phyloP scores from a whole-genome alignment of 352 stramenopile genomes.

The Peronosclerospora sorghi region DNA sequence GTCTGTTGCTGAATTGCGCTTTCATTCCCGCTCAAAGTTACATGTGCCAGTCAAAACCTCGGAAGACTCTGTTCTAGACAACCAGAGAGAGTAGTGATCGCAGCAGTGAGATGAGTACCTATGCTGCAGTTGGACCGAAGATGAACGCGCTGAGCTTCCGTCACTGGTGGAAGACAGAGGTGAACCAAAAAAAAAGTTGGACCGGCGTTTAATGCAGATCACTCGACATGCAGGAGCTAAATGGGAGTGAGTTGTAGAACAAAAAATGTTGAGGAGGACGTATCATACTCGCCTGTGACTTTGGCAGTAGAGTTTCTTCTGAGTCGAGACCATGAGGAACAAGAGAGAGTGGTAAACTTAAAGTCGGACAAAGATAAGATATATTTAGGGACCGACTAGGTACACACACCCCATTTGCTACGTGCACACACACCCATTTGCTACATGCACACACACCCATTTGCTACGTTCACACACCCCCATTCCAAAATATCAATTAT shows the following conservation, averaged over 20 bases:
- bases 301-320: conserved; percentile 49
- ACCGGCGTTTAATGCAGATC: background rate
- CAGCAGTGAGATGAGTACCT: conserved; percentile 14
- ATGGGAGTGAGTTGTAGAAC: background rate
- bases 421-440: too few relatives aligned
- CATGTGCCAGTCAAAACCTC: conserved; percentile 10
- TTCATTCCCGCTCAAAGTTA: too few relatives aligned
- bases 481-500: too few relatives aligned
- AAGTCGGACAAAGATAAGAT: conserved; percentile 52
- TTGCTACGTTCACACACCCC: too few relatives aligned
- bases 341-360: conserved; percentile 38
- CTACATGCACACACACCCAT: too few relatives aligned
- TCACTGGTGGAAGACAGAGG: conserved; percentile 6
- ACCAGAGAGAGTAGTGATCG: conserved; percentile 21
- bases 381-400: too few relatives aligned
- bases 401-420: too few relatives aligned
- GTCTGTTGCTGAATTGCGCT: conserved; percentile 2
- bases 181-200: background rate
- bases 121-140: conserved; percentile 8
- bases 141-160: conserved; percentile 15
- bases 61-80: conserved; percentile 22
- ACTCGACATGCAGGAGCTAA: conserved; percentile 3
- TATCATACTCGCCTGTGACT: conserved; percentile 13
- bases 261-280: conserved; percentile 5
- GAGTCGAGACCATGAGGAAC: conserved; percentile 41